phyloP scores from a whole-genome alignment of 129 eudicot species.

The Pseudognaphalium luteoalbum region DNA sequence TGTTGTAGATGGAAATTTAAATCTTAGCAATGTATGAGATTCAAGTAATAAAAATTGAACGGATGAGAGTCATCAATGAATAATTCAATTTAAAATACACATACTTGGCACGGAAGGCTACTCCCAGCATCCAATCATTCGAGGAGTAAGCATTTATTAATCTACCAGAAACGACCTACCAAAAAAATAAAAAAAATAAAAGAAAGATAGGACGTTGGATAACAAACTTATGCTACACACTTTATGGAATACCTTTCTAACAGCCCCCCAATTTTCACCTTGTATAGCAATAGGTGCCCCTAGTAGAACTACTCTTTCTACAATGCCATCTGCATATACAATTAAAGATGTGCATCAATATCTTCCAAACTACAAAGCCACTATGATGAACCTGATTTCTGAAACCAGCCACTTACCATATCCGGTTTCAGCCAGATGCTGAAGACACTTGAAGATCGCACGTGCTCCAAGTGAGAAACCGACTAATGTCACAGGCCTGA shows the following conservation, averaged over 20 bases:
- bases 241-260: conserved; percentile 55
- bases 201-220: neutral
- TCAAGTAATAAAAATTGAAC: conserved; percentile 6
- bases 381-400: conserved; percentile 13
- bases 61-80: neutral
- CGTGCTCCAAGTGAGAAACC: conserved; percentile 99
- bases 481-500: conserved; percentile 95
- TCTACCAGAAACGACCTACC: conserved; percentile 95
- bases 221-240: neutral
- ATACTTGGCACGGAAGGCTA: conserved; percentile 97
- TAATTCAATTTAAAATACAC: neutral
- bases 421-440: conserved; percentile 67
- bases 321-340: conserved; percentile 67
- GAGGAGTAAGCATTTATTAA: conserved; percentile 86
- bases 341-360: conserved; percentile 16
- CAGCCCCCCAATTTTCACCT: conserved; percentile 95
- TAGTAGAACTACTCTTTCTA: conserved; percentile 95
- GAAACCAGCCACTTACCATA: conserved; percentile 46
- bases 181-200: neutral
- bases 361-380: conserved; percentile 12
- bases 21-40: neutral
- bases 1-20: conserved; percentile 35
- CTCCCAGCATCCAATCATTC: conserved; percentile 97
- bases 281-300: conserved; percentile 87
- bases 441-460: conserved; percentile 91